phyloP scores from a whole-genome alignment of 148 eudicot genomes.

The Persicaria maculosa region DNA sequence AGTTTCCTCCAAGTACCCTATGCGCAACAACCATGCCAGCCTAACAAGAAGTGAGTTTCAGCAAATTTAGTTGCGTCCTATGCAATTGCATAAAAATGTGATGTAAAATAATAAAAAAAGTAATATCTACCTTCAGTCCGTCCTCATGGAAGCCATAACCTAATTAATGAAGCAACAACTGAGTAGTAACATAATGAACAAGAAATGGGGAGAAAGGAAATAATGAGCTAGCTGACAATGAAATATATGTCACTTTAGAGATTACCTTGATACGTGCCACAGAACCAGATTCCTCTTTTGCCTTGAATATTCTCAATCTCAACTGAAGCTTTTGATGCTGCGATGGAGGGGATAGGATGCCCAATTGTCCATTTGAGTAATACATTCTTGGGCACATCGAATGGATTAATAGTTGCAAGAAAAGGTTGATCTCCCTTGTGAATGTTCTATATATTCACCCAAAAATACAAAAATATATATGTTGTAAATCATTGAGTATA shows the following conservation, averaged over 20 bases:
- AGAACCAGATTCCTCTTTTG: slow-evolving; percentile 84
- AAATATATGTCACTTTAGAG: too few species aligned
- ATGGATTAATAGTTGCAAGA: slow-evolving; percentile 76
- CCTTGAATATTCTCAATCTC: slow-evolving; percentile 72
- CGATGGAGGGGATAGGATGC: slow-evolving; percentile 83
- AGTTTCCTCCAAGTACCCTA: slow-evolving; percentile 37
- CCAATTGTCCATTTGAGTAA: slow-evolving; percentile 74
- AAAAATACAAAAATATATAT: background rate
- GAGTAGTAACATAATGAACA: too few species aligned
- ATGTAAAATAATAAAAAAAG: too few species aligned
- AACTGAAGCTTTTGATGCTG: slow-evolving; percentile 74
- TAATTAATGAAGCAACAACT: too few species aligned
- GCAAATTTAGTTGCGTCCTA: too few species aligned
- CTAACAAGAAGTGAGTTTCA: slow-evolving; percentile 18
- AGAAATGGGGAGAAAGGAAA: too few species aligned
- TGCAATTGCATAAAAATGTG: too few species aligned
- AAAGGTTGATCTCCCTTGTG: slow-evolving; percentile 37
- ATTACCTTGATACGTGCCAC: slow-evolving; percentile 86
- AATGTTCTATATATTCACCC: slow-evolving; percentile 55
- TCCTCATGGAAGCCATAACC: too few species aligned
- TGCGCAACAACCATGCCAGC: slow-evolving; percentile 75
- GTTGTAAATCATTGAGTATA: too few species aligned
- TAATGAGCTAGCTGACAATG: too few species aligned
- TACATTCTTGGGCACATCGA: slow-evolving; percentile 43
- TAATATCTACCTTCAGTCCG: too few species aligned